Conservation (phyloP, 2,329 filamentous ascomycete species). For the Xylaria sp. region DNA sequence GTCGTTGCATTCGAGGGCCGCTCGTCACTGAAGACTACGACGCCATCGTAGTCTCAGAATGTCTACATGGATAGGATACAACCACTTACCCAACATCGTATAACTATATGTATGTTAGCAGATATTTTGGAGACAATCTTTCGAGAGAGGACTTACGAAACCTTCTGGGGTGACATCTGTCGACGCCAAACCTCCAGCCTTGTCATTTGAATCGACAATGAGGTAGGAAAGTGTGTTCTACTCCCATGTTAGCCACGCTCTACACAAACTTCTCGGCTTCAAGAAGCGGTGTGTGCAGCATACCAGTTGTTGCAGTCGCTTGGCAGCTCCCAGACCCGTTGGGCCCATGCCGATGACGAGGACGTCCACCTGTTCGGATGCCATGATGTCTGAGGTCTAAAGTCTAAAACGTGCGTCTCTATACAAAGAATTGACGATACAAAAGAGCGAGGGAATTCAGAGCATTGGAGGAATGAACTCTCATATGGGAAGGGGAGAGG, state of each 20-base stretch:
- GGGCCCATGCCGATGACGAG: constrained; percentile 98
- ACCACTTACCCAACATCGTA: constrained; percentile 80
- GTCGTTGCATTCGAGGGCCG: not conserved
- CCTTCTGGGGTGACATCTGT: constrained; percentile 96
- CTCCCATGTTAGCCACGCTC: constrained; percentile 41
- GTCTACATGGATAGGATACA: not conserved
- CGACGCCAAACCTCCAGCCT: constrained; percentile 92
- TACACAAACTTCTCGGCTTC: constrained; percentile 35
- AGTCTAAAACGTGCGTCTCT: constrained; percentile 16
- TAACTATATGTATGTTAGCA: constrained; percentile 67
- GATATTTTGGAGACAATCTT: not conserved
- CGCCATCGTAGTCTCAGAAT: not conserved
- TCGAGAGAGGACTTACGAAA: constrained; percentile 76
- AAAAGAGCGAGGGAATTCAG: constrained; percentile 23
- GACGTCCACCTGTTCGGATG: constrained; percentile 80
- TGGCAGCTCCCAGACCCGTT: constrained; percentile 96
- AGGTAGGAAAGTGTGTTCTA: constrained; percentile 94
- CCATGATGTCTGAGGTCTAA: constrained; percentile 32
- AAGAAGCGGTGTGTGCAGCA: constrained; percentile 53
- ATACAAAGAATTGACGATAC: constrained; percentile 20
- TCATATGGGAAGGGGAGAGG: constrained; percentile 33
- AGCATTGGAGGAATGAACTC: constrained; percentile 28
- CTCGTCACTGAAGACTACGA: not conserved
- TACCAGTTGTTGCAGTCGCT: constrained; percentile 97
- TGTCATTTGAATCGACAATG: constrained; percentile 92